Evolutionary conservation across 75 land plant genomes (phyloP).

Genomic region (Azolla pinnata): DNA sequence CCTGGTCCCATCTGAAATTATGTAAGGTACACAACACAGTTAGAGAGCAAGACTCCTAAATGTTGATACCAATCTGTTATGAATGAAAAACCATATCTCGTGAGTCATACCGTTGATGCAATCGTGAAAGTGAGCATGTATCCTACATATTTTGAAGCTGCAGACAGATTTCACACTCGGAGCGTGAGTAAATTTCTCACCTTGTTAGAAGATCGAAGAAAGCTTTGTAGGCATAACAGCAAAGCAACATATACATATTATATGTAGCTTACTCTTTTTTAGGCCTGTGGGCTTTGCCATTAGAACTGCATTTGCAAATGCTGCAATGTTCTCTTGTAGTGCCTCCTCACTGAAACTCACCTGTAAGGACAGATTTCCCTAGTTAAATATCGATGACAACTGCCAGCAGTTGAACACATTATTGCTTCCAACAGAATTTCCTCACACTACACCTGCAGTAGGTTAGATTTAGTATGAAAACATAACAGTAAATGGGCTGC

Average conservation of each 20-base stretch:
- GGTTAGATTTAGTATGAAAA: neutral
- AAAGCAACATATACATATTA: neutral
- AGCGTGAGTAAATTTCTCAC: neutral
- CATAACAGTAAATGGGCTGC: neutral
- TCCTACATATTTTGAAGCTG: slow-evolving; percentile 86
- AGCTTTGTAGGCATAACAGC: neutral
- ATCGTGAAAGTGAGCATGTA: slow-evolving; percentile 62
- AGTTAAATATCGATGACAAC: neutral
- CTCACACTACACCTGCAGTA: neutral
- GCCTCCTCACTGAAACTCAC: slow-evolving; percentile 60
- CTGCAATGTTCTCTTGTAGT: slow-evolving; percentile 65
- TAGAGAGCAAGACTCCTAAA: neutral
- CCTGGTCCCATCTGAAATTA: slow-evolving; percentile 75
- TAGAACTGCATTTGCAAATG: slow-evolving; percentile 81
- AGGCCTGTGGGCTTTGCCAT: slow-evolving; percentile 84
- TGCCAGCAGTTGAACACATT: neutral
- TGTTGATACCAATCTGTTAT: neutral
- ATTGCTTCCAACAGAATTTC: neutral
- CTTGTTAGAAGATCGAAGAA: neutral
- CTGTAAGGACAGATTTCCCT: slow-evolving; percentile 19
- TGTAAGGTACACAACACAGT: slow-evolving; percentile 1
- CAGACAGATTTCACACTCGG: slow-evolving; percentile 6
- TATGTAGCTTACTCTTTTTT: slow-evolving; percentile 62
- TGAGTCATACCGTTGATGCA: slow-evolving; percentile 54
- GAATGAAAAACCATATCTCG: neutral